Evolutionary conservation across 345 rosid genomes (phyloP).

Genomic region (Rhodamnia argentea): DNA sequence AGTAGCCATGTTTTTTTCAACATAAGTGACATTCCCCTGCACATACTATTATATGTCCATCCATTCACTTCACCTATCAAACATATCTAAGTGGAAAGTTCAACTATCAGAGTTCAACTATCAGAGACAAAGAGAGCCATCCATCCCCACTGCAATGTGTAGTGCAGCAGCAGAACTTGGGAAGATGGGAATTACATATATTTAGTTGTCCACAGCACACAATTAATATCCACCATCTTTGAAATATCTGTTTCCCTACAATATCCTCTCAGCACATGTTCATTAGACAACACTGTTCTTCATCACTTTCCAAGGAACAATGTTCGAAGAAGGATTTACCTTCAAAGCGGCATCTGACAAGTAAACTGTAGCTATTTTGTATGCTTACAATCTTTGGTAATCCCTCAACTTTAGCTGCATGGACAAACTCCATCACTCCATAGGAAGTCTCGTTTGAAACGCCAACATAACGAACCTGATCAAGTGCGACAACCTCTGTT

Average conservation of each 20-base stretch:
- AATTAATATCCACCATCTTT: not conserved
- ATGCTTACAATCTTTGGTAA: slow-evolving; percentile 87
- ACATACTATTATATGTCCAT: not conserved
- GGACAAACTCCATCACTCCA: slow-evolving; percentile 94
- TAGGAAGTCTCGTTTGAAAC: slow-evolving; percentile 87
- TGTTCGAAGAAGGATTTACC: slow-evolving; percentile 17
- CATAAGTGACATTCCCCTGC: not conserved
- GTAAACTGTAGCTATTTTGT: slow-evolving; percentile 79
- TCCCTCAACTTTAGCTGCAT: slow-evolving; percentile 71
- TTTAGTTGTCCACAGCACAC: not conserved
- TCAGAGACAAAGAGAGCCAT: not conserved
- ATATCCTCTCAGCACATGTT: not conserved
- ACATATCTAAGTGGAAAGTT: not conserved
- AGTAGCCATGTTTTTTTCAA: not conserved
- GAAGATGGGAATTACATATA: not conserved
- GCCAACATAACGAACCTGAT: slow-evolving; percentile 76
- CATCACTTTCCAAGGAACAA: not conserved
- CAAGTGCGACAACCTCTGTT: not conserved
- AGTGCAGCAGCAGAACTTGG: not conserved
- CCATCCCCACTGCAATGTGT: not conserved
- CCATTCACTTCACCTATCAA: not conserved
- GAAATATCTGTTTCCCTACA: not conserved
- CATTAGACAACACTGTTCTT: not conserved
- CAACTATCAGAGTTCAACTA: not conserved
- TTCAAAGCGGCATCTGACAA: slow-evolving; percentile 58